These are phyloP conservation scores for Colletotrichum tofieldiae DNA, from an alignment of 2,329 filamentous ascomycete genomes.

Conservation along the genomic window DNA sequence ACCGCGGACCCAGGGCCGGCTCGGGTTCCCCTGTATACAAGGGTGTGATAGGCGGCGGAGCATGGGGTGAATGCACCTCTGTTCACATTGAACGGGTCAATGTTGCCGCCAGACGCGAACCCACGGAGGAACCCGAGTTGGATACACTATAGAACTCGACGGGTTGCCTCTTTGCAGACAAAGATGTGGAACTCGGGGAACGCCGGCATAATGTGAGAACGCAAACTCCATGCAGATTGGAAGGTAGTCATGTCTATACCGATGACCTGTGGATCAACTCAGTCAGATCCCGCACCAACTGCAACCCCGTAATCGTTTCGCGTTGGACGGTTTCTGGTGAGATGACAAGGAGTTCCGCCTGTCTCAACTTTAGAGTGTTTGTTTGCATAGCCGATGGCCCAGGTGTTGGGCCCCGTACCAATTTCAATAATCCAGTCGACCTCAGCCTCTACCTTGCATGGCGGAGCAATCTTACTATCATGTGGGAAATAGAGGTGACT, in stretches of 20 bases:
- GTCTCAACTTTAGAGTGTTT: slow-evolving; percentile 50
- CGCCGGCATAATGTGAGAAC: background rate
- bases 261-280: background rate
- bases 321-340: background rate
- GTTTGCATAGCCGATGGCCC: slow-evolving; percentile 58
- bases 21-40: background rate
- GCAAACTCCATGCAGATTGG: background rate
- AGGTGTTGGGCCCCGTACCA: slow-evolving; percentile 48
- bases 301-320: background rate
- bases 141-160: background rate
- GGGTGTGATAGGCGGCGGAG: background rate
- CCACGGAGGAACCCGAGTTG: background rate
- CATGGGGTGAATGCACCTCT: background rate
- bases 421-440: slow-evolving; percentile 45
- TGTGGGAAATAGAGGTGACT: background rate
- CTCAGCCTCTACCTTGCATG: background rate
- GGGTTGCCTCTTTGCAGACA: background rate
- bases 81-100: background rate
- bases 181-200: background rate
- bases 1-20: background rate
- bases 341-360: background rate
- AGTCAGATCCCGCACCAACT: background rate
- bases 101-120: background rate
- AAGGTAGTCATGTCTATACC: background rate
- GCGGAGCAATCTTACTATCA: slow-evolving; percentile 53